phyloP scores from a whole-genome alignment of 345 rosid species.

The Hibiscus tridactylites region DNA sequence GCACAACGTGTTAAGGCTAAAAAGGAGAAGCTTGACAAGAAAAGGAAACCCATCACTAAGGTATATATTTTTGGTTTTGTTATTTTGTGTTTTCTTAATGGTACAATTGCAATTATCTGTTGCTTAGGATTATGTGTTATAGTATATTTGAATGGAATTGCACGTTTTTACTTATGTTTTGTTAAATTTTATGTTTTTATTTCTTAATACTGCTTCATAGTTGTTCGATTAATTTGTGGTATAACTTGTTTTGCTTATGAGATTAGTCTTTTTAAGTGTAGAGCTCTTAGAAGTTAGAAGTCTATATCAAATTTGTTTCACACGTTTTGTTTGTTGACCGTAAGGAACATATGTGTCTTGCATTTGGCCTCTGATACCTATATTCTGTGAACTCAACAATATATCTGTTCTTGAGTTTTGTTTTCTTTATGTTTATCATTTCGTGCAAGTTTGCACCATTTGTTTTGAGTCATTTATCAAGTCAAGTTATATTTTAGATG shows the following conservation, averaged over 20 bases:
- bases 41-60: slow-evolving; percentile 69
- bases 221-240: background rate
- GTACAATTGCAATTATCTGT: background rate
- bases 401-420: too few relatives aligned
- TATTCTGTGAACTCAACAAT: too few relatives aligned
- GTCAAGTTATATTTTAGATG: too few relatives aligned
- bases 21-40: slow-evolving; percentile 95
- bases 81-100: background rate
- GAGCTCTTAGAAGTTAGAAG: background rate
- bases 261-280: background rate
- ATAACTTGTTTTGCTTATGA: background rate
- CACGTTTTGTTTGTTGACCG: too few relatives aligned
- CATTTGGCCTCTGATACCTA: too few relatives aligned
- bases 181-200: background rate
- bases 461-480: too few relatives aligned
- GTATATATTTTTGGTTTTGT: slow-evolving; percentile 19
- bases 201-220: background rate
- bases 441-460: too few relatives aligned
- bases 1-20: slow-evolving; percentile 82
- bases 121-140: background rate
- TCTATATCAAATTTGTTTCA: too few relatives aligned
- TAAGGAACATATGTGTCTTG: too few relatives aligned
- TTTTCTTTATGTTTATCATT: too few relatives aligned
- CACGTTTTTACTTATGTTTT: background rate
- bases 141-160: background rate